phyloP scores from a whole-genome alignment of 2,329 filamentous ascomycete genomes.

The Colletotrichum coccodes region DNA sequence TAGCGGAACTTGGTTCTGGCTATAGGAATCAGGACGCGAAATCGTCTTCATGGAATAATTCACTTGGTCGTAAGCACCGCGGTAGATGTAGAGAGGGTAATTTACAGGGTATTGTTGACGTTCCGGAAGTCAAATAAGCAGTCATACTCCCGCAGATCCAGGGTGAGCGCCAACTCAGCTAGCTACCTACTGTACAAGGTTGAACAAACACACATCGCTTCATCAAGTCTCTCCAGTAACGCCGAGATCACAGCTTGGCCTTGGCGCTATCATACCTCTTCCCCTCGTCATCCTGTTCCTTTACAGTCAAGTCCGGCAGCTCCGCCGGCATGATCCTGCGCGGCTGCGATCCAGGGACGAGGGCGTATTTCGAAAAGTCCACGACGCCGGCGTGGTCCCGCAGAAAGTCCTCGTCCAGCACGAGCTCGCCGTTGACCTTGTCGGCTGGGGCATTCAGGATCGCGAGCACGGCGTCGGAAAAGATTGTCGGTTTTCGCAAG shows the following conservation, averaged over 20 bases:
- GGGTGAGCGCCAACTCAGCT: too few relatives aligned
- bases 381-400: slow-evolving; percentile 69
- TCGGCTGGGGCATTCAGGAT: slow-evolving; percentile 71
- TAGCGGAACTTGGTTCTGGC: too few relatives aligned
- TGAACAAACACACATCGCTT: neutral
- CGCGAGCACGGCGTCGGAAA: slow-evolving; percentile 81
- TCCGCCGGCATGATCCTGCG: slow-evolving; percentile 80
- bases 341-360: slow-evolving; percentile 72
- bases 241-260: slow-evolving; percentile 48
- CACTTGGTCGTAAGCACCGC: too few relatives aligned
- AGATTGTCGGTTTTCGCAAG: slow-evolving; percentile 77
- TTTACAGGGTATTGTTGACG: too few relatives aligned
- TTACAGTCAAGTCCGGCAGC: slow-evolving; percentile 77
- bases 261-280: slow-evolving; percentile 71
- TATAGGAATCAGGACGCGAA: too few relatives aligned
- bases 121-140: too few relatives aligned
- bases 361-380: slow-evolving; percentile 78
- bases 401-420: slow-evolving; percentile 86
- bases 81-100: too few relatives aligned
- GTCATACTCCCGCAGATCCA: too few relatives aligned
- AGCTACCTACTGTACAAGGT: neutral
- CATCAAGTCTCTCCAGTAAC: neutral
- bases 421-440: slow-evolving; percentile 75
- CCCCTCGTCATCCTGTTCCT: slow-evolving; percentile 85
- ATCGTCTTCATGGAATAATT: too few relatives aligned